Percentiles rank a stretch among this genome's conserved stretches.
These are phyloP conservation scores for Coprinopsis sp. DNA, from an alignment of 768 basidiomycete species.

Conservation along the genomic window DNA sequence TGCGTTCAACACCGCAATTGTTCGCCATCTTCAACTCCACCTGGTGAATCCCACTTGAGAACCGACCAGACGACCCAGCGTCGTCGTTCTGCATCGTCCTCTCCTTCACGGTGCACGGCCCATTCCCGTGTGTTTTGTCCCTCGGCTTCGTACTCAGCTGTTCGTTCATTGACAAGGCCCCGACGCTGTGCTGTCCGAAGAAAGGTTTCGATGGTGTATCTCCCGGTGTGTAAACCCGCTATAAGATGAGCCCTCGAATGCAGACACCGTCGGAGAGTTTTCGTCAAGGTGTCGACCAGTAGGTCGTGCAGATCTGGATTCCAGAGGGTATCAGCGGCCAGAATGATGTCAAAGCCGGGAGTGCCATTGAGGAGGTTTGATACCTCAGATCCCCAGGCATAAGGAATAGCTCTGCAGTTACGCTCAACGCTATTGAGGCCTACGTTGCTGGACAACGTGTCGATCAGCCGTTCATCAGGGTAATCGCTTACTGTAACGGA, in stretches of 20 bases:
- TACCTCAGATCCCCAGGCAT: slow-evolving; percentile 62
- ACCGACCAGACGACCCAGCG: slow-evolving; percentile 70
- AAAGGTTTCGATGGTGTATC: slow-evolving; percentile 66
- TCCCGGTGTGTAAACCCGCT: slow-evolving; percentile 72
- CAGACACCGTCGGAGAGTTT: slow-evolving; percentile 38
- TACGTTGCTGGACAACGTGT: slow-evolving; percentile 55
- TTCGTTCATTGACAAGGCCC: slow-evolving; percentile 44
- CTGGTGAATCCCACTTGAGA: slow-evolving; percentile 39
- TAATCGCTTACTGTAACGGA: slow-evolving; percentile 63
- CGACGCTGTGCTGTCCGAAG: slow-evolving; percentile 32
- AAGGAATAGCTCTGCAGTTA: slow-evolving; percentile 50
- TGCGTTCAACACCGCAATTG: neutral
- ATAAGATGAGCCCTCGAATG: slow-evolving; percentile 58
- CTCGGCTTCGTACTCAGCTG: slow-evolving; percentile 44
- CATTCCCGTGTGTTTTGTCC: slow-evolving; percentile 41
- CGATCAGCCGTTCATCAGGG: slow-evolving; percentile 60
- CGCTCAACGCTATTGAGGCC: slow-evolving; percentile 41
- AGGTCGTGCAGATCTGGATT: slow-evolving; percentile 54
- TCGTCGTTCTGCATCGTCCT: slow-evolving; percentile 65
- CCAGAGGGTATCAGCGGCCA: slow-evolving; percentile 80
- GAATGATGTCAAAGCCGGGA: slow-evolving; percentile 53
- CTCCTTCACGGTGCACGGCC: slow-evolving; percentile 46
- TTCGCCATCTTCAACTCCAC: slow-evolving; percentile 5
- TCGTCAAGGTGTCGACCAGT: slow-evolving; percentile 49
- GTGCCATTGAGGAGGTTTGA: slow-evolving; percentile 19